Evolutionary conservation across 192 early-diverging fungal species (phyloP).

Genomic region (Helicostylum pulchrum): DNA sequence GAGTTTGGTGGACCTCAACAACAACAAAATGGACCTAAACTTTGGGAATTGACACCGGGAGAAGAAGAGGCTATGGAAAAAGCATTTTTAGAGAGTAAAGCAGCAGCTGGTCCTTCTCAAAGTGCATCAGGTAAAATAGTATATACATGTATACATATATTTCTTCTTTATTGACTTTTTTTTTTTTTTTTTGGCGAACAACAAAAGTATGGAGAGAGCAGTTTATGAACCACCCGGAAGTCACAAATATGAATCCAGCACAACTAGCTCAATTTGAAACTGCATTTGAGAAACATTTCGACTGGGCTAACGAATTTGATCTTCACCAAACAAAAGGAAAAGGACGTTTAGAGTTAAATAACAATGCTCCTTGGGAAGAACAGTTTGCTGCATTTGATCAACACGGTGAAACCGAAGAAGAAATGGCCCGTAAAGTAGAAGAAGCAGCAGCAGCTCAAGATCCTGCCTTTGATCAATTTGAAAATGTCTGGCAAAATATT

Average conservation of each 20-base stretch:
- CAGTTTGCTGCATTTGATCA: constrained; percentile 53
- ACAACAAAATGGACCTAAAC: constrained; percentile 25
- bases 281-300: constrained; percentile 58
- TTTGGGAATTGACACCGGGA: constrained; percentile 48
- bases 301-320: constrained; percentile 77
- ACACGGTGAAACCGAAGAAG: constrained; percentile 23
- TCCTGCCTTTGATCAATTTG: constrained; percentile 42
- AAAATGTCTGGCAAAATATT: constrained; percentile 50
- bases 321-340: constrained; percentile 54
- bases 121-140: constrained; percentile 18
- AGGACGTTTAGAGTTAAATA: constrained; percentile 30
- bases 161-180: background rate
- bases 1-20: constrained; percentile 35
- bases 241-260: constrained; percentile 20
- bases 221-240: constrained; percentile 46
- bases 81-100: constrained; percentile 35
- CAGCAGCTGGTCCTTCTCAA: constrained; percentile 14
- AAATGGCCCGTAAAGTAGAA: constrained; percentile 35
- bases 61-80: constrained; percentile 51
- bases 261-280: constrained; percentile 55
- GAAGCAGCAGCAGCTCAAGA: constrained; percentile 36
- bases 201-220: constrained; percentile 49
- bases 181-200: too few species aligned
- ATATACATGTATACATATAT: background rate
- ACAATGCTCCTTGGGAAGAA: constrained; percentile 54